These are phyloP conservation scores for Penicillium sp. DNA, from an alignment of 2,329 filamentous ascomycete genomes.

Conservation along the genomic window DNA sequence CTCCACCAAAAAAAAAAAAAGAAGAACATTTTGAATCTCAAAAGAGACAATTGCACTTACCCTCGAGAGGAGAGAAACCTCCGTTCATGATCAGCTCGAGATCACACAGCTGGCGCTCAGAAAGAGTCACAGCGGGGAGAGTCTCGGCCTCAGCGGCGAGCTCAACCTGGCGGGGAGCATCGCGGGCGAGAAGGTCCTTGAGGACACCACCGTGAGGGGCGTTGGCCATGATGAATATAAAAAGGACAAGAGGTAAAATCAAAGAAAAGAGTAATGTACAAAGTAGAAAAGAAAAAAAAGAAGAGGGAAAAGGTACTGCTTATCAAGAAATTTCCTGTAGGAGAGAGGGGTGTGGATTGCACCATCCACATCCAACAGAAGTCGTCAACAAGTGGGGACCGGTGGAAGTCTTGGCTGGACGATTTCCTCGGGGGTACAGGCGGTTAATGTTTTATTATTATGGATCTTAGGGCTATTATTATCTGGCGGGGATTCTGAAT, in stretches of 20 bases:
- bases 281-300: neutral
- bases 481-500: neutral
- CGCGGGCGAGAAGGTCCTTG: constrained; percentile 95
- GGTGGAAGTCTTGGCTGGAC: constrained; percentile 15
- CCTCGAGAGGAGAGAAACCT: constrained; percentile 96
- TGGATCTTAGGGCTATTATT: neutral
- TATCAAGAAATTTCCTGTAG: constrained; percentile 13
- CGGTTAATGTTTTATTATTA: neutral
- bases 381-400: constrained; percentile 26
- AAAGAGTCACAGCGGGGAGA: constrained; percentile 79
- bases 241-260: constrained; percentile 1
- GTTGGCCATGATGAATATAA: constrained; percentile 48
- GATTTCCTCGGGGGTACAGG: neutral
- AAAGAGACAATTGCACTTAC: constrained; percentile 53
- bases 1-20: constrained; percentile 1
- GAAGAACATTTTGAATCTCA: no score
- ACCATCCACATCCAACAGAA: constrained; percentile 7
- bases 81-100: constrained; percentile 96
- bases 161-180: constrained; percentile 77
- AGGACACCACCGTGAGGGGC: constrained; percentile 84
- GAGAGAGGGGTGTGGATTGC: constrained; percentile 10
- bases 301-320: constrained; percentile 1
- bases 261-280: constrained; percentile 3
- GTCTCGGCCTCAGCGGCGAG: constrained; percentile 81
- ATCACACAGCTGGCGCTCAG: constrained; percentile 95